phyloP scores from a whole-genome alignment of 140 eudicot genomes.

The Stevia rebaudiana region DNA sequence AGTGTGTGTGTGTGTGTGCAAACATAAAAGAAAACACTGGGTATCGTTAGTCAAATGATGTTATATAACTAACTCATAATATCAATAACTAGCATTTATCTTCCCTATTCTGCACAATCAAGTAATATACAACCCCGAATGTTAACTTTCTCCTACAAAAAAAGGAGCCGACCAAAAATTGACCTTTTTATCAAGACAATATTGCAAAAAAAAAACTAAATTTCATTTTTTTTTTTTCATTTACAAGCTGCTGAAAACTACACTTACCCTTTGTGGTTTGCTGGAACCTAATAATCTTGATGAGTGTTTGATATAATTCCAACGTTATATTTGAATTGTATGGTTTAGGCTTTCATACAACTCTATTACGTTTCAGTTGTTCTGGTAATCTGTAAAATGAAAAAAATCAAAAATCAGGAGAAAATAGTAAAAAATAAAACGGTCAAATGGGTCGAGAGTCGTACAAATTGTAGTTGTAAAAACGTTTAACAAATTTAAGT shows the following conservation, averaged over 20 bases:
- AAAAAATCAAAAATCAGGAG: neutral
- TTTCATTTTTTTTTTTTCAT: conserved; percentile 7
- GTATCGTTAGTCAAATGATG: neutral
- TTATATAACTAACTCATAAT: neutral
- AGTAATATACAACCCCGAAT: conserved; percentile 25
- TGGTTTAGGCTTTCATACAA: conserved; percentile 13
- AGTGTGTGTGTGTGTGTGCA: neutral
- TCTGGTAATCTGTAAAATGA: conserved; percentile 29
- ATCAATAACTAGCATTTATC: neutral
- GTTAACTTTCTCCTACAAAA: neutral
- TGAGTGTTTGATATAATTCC: neutral
- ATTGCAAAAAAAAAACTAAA: conserved; percentile 11
- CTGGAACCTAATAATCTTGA: neutral
- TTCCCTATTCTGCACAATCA: conserved; percentile 19
- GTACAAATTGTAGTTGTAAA: too few species aligned
- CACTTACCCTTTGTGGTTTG: conserved; percentile 10
- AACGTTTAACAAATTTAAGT: neutral
- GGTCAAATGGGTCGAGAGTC: neutral
- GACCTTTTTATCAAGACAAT: neutral
- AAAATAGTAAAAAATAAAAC: neutral
- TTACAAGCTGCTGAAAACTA: conserved; percentile 22
- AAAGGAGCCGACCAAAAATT: conserved; percentile 18
- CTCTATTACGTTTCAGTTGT: conserved; percentile 28
- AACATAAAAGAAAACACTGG: neutral
- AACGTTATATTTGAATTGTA: neutral